Evolutionary conservation across 2,329 filamentous ascomycete genomes (phyloP), one percentile per base, ranked within the genome.

Genomic region (Paecilomyces sp.): DNA sequence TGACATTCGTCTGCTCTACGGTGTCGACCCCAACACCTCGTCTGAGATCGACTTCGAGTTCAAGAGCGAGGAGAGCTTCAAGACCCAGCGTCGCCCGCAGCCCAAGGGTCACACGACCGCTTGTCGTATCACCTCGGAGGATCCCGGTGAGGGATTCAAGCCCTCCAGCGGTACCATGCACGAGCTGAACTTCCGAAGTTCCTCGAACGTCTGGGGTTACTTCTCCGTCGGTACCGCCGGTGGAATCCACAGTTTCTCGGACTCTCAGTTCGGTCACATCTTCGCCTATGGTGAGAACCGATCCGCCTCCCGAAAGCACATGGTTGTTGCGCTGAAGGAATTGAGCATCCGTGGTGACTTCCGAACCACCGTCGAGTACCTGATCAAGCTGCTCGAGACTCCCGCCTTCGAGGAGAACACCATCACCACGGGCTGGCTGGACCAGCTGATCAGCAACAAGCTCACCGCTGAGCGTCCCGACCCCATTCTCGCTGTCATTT

Each of bases 301-400:
- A 76, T 89, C 92, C 56, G 92, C 94, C 28, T 99, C 94, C 28
- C 83, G 94, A 66, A 99, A 99, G 78, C 95, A 99, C 82, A 99
- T 99, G 94, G 92, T 99, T 67, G 90, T 99, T 67, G 94, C 94
- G 15, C 80, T 99, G 73, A 99, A 99, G 83, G 94, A 99, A 79
- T 79, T 99, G 79, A 99, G 93, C 81, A 99, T 99, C 82, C 94
- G 94, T 79, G 94, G 94, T 84, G 94, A 99, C 76, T 99, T 99
- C 85, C 86, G 92, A 73, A 99, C 94, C 58, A 99, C 94, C 0
- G 93, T 99, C 59, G 94, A 99, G 77, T 99, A 99, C 75, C 85
- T 99, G 65, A 97, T 99, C 79, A 99, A 99, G 83, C 86, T 99
- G 65, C 85, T 99, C 54, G 94, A 99, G 80, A 99, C 95, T 0